Evolutionary conservation across 163 green algal genomes (phyloP), one percentile per base, ranked within the genome.

Genomic region (Volvox carteri): DNA sequence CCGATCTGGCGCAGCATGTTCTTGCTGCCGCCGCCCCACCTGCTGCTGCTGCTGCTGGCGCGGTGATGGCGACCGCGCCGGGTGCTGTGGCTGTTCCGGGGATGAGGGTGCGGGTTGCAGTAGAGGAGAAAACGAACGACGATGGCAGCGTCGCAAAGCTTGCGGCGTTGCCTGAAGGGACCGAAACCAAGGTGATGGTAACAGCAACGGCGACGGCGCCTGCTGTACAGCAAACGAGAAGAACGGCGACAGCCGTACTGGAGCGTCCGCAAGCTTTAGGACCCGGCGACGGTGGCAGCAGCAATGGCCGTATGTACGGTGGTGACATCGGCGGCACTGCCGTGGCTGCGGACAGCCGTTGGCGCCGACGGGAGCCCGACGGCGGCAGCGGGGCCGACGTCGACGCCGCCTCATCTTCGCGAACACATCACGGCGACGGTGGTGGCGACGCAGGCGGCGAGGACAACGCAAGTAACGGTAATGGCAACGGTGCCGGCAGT

Each of bases 261-360:
- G 77, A 85, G 35, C 77, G 77, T 18, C 77, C 77, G n/a, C n/a
- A n/a, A n/a, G n/a, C n/a, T n/a, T n/a, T n/a, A n/a, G n/a, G n/a
- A n/a, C 42, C 48, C 50, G 4, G 75, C 30, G 8, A 16, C 39
- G 72, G 37, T 42, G 72, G 72, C 72, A 21, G 41, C 41, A 28
- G 73, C 41, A 50, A 80, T 11, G 73, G 73, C 73, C 70, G 33
- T 23, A 58, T 39, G 70, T 78, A 86, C 54, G 33, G 70, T 75
- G 18, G 58, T 28, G 3, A 37, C 54, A 30, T 23, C 33, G 23
- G 33, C 28, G 78, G 33, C n/a, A 33, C n/a, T 50, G 39, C 28
- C 35, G 50, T 21, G n/a, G 50, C 48, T 74, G 58, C 54, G 18
- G 35, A 16, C 12, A 58, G 42, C 18, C 80, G 60, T 21, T 70